A percentile compares a stretch with the other conserved stretches of the same genome.
phyloP scores from a whole-genome alignment of 768 basidiomycete species.

The Pisolithus orientalis region DNA sequence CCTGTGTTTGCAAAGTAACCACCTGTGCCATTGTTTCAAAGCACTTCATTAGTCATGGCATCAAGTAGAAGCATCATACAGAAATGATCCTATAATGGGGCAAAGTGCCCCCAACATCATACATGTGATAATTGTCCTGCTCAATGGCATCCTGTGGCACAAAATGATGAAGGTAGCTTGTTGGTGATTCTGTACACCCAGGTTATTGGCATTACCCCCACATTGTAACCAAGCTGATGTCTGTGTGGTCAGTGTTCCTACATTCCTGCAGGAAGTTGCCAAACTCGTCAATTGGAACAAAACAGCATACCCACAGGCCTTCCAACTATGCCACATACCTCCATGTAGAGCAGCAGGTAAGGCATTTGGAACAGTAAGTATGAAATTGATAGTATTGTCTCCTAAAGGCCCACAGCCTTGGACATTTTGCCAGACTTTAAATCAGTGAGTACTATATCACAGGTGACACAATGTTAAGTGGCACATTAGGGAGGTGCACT shows the following conservation, averaged over 20 bases:
- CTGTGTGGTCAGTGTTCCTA: background rate
- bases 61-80: too few species aligned
- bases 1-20: too few species aligned
- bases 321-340: slow-evolving; percentile 46
- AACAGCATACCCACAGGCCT: slow-evolving; percentile 58
- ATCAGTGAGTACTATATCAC: slow-evolving; percentile 34
- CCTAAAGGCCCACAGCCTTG: slow-evolving; percentile 20
- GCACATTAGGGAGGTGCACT: too few species aligned
- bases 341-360: slow-evolving; percentile 53
- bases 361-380: slow-evolving; percentile 55
- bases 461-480: too few species aligned
- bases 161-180: slow-evolving; percentile 16
- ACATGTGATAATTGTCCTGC: slow-evolving; percentile 34
- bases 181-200: slow-evolving; percentile 31
- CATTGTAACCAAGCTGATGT: slow-evolving; percentile 37
- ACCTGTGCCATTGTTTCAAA: too few species aligned
- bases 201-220: slow-evolving; percentile 40
- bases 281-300: slow-evolving; percentile 57
- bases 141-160: slow-evolving; percentile 31
- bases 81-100: too few species aligned
- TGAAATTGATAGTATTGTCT: slow-evolving; percentile 51
- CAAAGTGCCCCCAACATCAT: slow-evolving; percentile 24
- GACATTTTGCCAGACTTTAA: slow-evolving; percentile 26
- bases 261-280: background rate
- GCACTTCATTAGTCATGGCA: too few species aligned